These are phyloP conservation scores for Wickerhamiella pararugosa DNA, from an alignment of 1,139 yeast genomes.

Conservation along the genomic window DNA sequence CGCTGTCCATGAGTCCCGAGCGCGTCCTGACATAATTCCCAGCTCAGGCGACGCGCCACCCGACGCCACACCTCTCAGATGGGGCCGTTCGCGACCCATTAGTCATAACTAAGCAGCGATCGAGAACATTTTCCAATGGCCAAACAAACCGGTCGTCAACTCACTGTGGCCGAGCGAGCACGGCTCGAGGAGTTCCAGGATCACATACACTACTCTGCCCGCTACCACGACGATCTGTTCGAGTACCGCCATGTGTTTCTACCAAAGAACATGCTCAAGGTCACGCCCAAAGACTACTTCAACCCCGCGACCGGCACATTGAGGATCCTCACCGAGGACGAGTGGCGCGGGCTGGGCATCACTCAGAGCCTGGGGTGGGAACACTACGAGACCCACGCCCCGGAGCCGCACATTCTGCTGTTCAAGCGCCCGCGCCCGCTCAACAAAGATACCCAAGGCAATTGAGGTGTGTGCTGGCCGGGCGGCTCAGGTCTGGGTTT, in stretches of 20 bases:
- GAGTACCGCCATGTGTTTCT: constrained; percentile 92
- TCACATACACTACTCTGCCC: constrained; percentile 83
- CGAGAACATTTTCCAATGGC: constrained; percentile 1
- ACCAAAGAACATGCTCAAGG: constrained; percentile 91
- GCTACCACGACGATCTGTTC: constrained; percentile 68
- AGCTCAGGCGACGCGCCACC: neutral
- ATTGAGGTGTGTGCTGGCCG: too few species aligned
- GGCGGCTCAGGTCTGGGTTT: too few species aligned
- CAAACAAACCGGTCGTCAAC: constrained; percentile 31
- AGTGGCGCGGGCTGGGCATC: constrained; percentile 97
- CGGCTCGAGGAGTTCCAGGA: constrained; percentile 85
- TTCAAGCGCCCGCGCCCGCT: constrained; percentile 38
- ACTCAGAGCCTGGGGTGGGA: constrained; percentile 98
- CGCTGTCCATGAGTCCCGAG: constrained; percentile 11
- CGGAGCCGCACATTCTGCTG: constrained; percentile 91
- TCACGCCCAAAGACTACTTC: constrained; percentile 91
- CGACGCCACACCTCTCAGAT: neutral
- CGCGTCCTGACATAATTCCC: constrained; percentile 5
- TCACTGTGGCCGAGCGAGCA: constrained; percentile 72
- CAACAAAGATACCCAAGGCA: constrained; percentile 1
- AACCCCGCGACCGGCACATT: constrained; percentile 78
- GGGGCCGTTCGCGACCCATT: neutral
- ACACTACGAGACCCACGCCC: constrained; percentile 95
- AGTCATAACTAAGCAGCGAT: neutral
- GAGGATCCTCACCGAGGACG: constrained; percentile 82